A percentile compares a stretch with the other conserved stretches of the same genome.
Conservation (phyloP, 495 filamentous ascomycete species). For the Opeltia flavorubescens region DNA sequence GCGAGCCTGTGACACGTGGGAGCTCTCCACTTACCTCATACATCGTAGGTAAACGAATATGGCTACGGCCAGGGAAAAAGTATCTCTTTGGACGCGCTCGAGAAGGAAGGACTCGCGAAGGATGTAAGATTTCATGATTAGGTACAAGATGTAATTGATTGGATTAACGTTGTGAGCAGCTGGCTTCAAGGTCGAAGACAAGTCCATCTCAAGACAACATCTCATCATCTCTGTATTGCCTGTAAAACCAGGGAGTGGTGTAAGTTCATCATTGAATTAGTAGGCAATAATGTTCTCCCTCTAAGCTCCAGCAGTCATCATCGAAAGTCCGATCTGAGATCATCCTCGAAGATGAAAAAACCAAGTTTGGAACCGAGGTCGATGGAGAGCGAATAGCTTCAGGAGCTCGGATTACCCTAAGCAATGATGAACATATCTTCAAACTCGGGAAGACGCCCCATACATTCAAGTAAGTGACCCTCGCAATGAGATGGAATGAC, state of each 20-base stretch:
- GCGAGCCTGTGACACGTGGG: background rate
- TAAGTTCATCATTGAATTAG: constrained; percentile 25
- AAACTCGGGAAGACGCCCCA: constrained; percentile 50
- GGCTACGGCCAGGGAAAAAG: constrained; percentile 68
- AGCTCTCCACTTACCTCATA: background rate
- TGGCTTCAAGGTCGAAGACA: constrained; percentile 49
- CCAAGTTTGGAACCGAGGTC: constrained; percentile 66
- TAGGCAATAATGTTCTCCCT: background rate
- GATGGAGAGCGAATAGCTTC: constrained; percentile 52
- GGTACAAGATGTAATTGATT: background rate
- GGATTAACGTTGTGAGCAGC: background rate
- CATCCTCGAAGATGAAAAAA: constrained; percentile 52
- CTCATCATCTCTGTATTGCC: constrained; percentile 57
- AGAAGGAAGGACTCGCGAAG: constrained; percentile 30
- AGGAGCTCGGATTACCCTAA: constrained; percentile 35
- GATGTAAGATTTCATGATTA: background rate
- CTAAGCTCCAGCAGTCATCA: constrained; percentile 20
- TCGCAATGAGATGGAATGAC: no score
- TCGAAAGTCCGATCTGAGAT: constrained; percentile 48
- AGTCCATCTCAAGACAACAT: constrained; percentile 81
- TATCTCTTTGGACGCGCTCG: constrained; percentile 63
- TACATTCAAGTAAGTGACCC: constrained; percentile 30
- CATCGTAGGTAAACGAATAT: constrained; percentile 51
- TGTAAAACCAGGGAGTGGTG: constrained; percentile 55
- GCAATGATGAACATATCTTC: constrained; percentile 45